Base-by-base conservation (phyloP, 106 monocot genomes). In the Narthecium ossifragum region DNA sequence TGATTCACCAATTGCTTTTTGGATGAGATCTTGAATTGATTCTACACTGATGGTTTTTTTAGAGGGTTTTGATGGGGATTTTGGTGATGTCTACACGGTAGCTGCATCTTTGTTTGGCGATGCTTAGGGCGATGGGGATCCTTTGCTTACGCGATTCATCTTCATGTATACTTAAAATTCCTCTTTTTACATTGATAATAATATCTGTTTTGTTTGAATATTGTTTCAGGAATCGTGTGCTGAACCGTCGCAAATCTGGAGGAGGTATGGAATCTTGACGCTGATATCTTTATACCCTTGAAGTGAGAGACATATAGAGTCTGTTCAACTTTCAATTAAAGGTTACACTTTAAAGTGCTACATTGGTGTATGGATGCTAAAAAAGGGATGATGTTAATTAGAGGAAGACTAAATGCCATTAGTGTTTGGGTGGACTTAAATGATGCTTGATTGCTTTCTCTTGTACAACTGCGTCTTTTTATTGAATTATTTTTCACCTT, bases 161-260 rank as follows among this genome's bases (percentile, higher is more conserved):
- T n/a, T n/a, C n/a, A n/a, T n/a, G n/a, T n/a, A n/a, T n/a, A n/a
- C n/a, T n/a, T n/a, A n/a, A n/a, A n/a, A n/a, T n/a, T n/a, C n/a
- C 31, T 63, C 18, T 17, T 23, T 33, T 31, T 38, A 3, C 12
- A 6, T 52, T 31, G 26, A 5, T 14, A 26, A 15, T 4, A 17
- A 15, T 43, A 1, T 29, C 4, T 10, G 31, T 46, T 11, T 5
- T 33, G 39, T 20, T 53, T 60, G 27, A 31, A 8, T 38, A 6
- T 8, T 53, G 46, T 26, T 38, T 18, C 65, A 82, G 82, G 73
- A 82, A 78, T 29, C 77, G 82, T 3, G 59, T 46, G 13, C 27
- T 76, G 36, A 67, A 63, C 34, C 69, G 85, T 28, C 80, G 80
- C 22, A 81, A 64, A 58, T 70, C 73, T 43, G 85, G 73, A 57